Conservation (phyloP, 139 green algal species). For the Yamagishiella unicocca region DNA sequence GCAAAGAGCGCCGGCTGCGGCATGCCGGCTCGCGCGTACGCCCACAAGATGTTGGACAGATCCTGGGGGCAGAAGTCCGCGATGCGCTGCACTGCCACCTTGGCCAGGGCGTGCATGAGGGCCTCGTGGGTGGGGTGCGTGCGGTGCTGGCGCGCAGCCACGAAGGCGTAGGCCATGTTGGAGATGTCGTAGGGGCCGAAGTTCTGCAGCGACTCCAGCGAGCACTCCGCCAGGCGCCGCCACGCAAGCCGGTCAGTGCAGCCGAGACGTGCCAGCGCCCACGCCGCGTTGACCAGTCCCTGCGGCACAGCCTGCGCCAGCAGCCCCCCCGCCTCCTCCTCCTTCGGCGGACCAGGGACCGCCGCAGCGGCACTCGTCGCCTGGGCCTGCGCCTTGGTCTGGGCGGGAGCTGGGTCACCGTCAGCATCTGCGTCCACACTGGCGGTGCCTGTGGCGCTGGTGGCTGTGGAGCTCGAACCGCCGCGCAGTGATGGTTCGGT, state of each 20-base stretch:
- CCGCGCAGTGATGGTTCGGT: too few relatives aligned
- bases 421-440: background rate
- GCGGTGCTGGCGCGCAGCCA: slow-evolving; percentile 1
- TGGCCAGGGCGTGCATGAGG: slow-evolving; percentile 31
- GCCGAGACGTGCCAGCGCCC: slow-evolving; percentile 31
- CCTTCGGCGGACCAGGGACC: too few relatives aligned
- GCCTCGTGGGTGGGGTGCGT: background rate
- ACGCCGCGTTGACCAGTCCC: slow-evolving; percentile 34
- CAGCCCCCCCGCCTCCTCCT: background rate
- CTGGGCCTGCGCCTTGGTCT: too few relatives aligned
- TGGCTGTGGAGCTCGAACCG: too few relatives aligned
- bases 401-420: too few relatives aligned
- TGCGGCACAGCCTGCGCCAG: slow-evolving; percentile 13
- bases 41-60: slow-evolving; percentile 66
- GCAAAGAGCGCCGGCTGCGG: slow-evolving; percentile 43
- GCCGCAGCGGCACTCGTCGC: too few relatives aligned
- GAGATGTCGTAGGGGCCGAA: slow-evolving; percentile 32
- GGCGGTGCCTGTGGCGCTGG: too few relatives aligned
- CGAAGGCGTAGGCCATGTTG: slow-evolving; percentile 39
- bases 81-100: slow-evolving; percentile 16
- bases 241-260: background rate
- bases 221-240: background rate
- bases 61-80: slow-evolving; percentile 60
- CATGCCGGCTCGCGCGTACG: slow-evolving; percentile 50
- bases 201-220: background rate